phyloP scores from a whole-genome alignment of 2,329 filamentous ascomycete genomes.

The Fusarium sp. region DNA sequence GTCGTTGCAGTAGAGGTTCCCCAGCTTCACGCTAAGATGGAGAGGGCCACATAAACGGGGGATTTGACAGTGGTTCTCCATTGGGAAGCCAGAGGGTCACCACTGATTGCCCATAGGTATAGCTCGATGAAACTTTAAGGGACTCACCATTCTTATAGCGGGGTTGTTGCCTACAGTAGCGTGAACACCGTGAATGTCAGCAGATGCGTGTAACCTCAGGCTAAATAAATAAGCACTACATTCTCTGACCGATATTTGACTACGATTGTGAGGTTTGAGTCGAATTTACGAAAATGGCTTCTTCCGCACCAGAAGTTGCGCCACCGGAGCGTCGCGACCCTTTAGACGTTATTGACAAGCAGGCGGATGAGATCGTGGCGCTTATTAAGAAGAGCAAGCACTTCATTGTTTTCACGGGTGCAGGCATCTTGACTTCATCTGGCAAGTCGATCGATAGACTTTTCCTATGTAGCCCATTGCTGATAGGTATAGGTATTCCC shows the following conservation, averaged over 20 bases:
- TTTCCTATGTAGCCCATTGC: rapidly evolving
- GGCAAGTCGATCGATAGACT: conserved; percentile 27
- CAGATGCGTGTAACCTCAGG: not conserved
- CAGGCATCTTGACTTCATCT: conserved; percentile 57
- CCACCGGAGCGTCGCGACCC: conserved; percentile 24
- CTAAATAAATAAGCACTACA: not conserved
- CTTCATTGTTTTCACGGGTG: conserved; percentile 57
- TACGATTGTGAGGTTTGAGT: not conserved
- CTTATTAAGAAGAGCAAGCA: conserved; percentile 53
- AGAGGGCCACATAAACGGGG: not conserved
- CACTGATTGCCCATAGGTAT: not conserved
- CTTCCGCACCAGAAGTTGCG: conserved; percentile 18
- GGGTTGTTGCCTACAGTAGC: conserved; percentile 25
- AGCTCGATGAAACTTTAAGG: not conserved
- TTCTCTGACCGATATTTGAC: no score
- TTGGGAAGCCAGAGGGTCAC: not conserved
- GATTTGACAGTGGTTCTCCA: rapidly evolving
- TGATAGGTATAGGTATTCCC: conserved; percentile 48
- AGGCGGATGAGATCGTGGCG: conserved; percentile 48
- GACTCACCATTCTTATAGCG: conserved; percentile 2
- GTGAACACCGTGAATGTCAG: not conserved
- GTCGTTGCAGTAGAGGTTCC: conserved; percentile 11
- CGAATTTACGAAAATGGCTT: not conserved
- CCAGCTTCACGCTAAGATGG: not conserved
- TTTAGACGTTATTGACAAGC: conserved; percentile 35